Evolutionary conservation across 108 stramenopile species (phyloP).

Genomic region (Pseudonitzschia multistriata): DNA sequence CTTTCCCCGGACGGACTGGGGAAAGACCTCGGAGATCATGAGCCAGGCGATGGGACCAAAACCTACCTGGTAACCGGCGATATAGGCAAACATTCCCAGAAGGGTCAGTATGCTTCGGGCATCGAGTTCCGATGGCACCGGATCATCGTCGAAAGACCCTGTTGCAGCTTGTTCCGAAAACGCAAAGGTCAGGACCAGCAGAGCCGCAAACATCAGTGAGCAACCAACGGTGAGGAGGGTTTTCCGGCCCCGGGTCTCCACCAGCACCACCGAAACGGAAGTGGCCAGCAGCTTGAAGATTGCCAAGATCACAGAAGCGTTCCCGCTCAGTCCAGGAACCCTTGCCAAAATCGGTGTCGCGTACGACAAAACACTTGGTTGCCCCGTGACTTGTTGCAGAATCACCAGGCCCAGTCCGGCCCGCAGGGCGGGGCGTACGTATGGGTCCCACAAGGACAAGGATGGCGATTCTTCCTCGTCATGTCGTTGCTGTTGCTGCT

Average conservation of each 20-base stretch:
- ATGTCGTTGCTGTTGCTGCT: background rate
- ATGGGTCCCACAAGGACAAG: constrained; percentile 11
- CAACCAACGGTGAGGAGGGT: constrained; percentile 51
- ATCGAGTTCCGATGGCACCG: too few relatives aligned
- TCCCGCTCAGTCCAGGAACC: constrained; percentile 45
- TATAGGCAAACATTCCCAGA: constrained; percentile 40
- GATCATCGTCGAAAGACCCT: too few relatives aligned
- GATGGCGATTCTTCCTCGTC: background rate
- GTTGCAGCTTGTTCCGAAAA: constrained; percentile 20
- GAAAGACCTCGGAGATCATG: constrained; percentile 50
- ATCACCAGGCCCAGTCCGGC: constrained; percentile 60
- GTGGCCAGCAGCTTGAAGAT: constrained; percentile 68
- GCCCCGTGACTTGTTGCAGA: constrained; percentile 70
- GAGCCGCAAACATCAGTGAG: constrained; percentile 49
- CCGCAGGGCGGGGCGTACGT: constrained; percentile 35
- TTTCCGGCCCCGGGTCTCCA: constrained; percentile 50
- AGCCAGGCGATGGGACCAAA: constrained; percentile 61
- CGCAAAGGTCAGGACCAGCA: constrained; percentile 39
- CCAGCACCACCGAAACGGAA: constrained; percentile 41
- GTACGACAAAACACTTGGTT: constrained; percentile 70
- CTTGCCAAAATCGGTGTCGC: constrained; percentile 47
- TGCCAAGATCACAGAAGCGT: constrained; percentile 40
- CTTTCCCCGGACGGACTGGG: constrained; percentile 38
- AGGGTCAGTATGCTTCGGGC: background rate
- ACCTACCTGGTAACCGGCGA: constrained; percentile 44